Conservation (phyloP, 2,329 filamentous ascomycete species). For the Juglanconis sp. region DNA sequence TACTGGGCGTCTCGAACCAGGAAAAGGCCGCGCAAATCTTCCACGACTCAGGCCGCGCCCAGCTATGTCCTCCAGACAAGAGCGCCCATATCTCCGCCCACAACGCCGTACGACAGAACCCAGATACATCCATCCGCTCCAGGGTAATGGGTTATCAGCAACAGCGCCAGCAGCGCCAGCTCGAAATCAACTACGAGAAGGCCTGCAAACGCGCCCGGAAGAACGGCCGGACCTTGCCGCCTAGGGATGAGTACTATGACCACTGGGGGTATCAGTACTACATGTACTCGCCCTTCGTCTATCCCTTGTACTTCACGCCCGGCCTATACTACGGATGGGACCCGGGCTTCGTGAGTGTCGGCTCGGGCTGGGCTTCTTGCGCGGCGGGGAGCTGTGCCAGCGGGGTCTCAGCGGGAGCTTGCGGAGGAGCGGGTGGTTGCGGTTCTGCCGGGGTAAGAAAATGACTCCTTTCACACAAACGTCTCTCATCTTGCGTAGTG, state of each 20-base stretch:
- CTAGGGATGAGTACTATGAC: constrained; percentile 46
- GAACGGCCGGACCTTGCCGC: constrained; percentile 46
- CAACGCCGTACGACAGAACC: constrained; percentile 52
- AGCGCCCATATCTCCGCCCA: constrained; percentile 72
- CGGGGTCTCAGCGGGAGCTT: constrained; percentile 41
- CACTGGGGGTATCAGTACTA: constrained; percentile 54
- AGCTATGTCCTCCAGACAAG: constrained; percentile 51
- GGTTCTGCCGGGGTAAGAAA: constrained; percentile 23
- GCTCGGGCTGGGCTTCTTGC: constrained; percentile 39
- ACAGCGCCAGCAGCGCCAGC: constrained; percentile 28
- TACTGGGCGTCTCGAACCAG: constrained; percentile 43
- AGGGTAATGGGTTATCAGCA: constrained; percentile 36
- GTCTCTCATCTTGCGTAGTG: too few relatives aligned
- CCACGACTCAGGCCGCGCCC: constrained; percentile 45
- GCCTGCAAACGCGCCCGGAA: constrained; percentile 47
- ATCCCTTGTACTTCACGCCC: constrained; percentile 39
- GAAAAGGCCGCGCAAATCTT: constrained; percentile 45
- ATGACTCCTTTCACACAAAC: background rate
- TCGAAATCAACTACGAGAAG: constrained; percentile 56
- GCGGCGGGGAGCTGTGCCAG: constrained; percentile 47
- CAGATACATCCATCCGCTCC: constrained; percentile 23
- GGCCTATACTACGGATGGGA: constrained; percentile 45
- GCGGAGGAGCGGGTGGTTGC: constrained; percentile 39
- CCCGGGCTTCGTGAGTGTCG: constrained; percentile 31
- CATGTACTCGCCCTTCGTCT: constrained; percentile 46